Evolutionary conservation across 768 basidiomycete genomes (phyloP).

Genomic region (Agaricus blazei): DNA sequence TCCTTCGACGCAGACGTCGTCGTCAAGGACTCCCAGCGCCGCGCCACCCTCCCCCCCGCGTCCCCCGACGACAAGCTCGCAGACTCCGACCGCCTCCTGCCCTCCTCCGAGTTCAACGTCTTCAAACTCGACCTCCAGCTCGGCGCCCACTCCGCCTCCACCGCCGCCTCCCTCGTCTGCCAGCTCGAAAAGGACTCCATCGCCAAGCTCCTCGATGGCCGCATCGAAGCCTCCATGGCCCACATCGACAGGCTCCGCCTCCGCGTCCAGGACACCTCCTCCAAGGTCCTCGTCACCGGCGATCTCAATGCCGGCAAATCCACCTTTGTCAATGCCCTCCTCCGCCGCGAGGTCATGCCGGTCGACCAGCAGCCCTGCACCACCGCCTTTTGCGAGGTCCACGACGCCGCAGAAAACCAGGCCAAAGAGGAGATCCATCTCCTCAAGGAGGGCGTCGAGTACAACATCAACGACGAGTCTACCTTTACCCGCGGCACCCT

Average conservation of each 20-base stretch:
- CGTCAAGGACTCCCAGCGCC: conserved; percentile 47
- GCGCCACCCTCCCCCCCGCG: conserved; percentile 45
- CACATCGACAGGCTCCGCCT: conserved; percentile 83
- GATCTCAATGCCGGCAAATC: conserved; percentile 99
- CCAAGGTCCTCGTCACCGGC: conserved; percentile 96
- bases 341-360: conserved; percentile 89
- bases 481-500: conserved; percentile 72
- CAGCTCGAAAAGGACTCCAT: conserved; percentile 93
- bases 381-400: conserved; percentile 95
- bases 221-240: conserved; percentile 63
- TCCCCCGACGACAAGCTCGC: conserved; percentile 41
- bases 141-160: conserved; percentile 63
- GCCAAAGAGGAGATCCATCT: conserved; percentile 85
- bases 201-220: conserved; percentile 85
- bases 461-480: conserved; percentile 64
- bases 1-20: conserved; percentile 61
- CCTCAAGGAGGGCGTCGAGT: conserved; percentile 60
- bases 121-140: conserved; percentile 92
- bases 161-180: conserved; percentile 72
- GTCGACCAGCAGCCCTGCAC: conserved; percentile 98
- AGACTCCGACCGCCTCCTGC: conserved; percentile 29
- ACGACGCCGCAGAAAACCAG: conserved; percentile 77
- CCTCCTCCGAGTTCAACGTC: conserved; percentile 71
- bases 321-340: conserved; percentile 93
- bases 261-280: conserved; percentile 87